A percentile compares a stretch with the other conserved stretches of the same genome.
These are phyloP conservation scores for Beauveria sp. DNA, from an alignment of 2,329 filamentous ascomycete species.

Conservation along the genomic window DNA sequence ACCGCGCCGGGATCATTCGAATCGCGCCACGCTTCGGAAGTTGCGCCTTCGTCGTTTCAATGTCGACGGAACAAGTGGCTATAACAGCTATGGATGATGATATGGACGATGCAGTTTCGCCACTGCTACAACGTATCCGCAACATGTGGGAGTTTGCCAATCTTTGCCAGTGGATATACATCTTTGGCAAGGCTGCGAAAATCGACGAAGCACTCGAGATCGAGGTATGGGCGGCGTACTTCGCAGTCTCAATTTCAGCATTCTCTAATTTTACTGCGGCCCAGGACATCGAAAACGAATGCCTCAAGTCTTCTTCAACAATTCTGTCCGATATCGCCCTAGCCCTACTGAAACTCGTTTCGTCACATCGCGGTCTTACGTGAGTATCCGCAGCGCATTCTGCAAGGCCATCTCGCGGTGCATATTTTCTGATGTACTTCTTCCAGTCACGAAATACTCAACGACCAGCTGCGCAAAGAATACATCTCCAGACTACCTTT, in stretches of 20 bases:
- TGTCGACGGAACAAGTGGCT: neutral
- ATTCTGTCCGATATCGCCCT: constrained; percentile 76
- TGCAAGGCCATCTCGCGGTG: too few relatives aligned
- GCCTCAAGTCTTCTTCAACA: constrained; percentile 69
- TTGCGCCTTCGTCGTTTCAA: neutral
- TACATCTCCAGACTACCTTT: constrained; percentile 73
- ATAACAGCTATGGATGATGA: neutral
- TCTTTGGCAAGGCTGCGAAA: constrained; percentile 85
- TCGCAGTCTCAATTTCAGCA: neutral
- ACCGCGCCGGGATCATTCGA: neutral
- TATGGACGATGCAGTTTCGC: constrained; percentile 13
- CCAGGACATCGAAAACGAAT: constrained; percentile 84
- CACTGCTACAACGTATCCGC: constrained; percentile 60
- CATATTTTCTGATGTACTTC: neutral
- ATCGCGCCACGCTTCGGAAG: neutral
- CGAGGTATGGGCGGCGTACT: constrained; percentile 52
- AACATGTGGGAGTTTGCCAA: constrained; percentile 96
- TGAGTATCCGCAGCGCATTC: constrained; percentile 39
- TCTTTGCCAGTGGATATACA: constrained; percentile 84
- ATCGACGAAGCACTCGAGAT: constrained; percentile 84
- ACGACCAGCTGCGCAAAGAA: constrained; percentile 87
- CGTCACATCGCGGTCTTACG: constrained; percentile 88
- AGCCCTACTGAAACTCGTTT: constrained; percentile 82
- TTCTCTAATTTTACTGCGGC: neutral
- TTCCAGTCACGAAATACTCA: constrained; percentile 73